phyloP scores from a whole-genome alignment of 2,329 filamentous ascomycete genomes.

The Coniochaeta sp. region DNA sequence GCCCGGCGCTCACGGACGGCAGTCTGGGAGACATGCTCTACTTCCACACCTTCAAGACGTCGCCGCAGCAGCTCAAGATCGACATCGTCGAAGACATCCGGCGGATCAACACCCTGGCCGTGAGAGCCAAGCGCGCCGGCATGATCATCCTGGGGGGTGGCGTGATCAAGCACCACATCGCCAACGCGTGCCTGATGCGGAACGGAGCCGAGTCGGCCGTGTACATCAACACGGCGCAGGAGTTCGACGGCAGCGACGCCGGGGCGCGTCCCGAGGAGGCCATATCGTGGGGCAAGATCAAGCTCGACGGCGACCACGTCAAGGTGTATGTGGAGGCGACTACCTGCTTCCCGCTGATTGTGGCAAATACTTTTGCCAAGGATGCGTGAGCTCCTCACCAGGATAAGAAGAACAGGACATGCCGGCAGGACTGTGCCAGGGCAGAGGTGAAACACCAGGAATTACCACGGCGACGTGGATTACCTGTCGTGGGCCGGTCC shows the following conservation, averaged over 20 bases:
- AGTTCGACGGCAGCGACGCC: constrained; percentile 96
- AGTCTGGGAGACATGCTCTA: constrained; percentile 97
- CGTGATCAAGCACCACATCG: constrained; percentile 96
- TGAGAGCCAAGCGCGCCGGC: constrained; percentile 78
- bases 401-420: background rate
- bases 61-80: constrained; percentile 71
- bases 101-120: constrained; percentile 83
- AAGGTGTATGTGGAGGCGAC: constrained; percentile 69
- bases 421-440: background rate
- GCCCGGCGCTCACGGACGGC: constrained; percentile 89
- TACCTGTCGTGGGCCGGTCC: background rate
- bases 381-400: constrained; percentile 17
- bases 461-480: background rate
- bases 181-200: constrained; percentile 94
- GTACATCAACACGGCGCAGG: constrained; percentile 94
- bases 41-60: constrained; percentile 92
- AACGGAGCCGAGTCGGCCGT: constrained; percentile 96
- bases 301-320: constrained; percentile 75
- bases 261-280: constrained; percentile 93
- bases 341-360: constrained; percentile 58
- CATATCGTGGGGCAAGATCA: constrained; percentile 98
- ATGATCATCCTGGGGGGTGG: constrained; percentile 96
- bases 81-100: constrained; percentile 94
- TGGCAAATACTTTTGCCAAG: constrained; percentile 60
- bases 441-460: no score